Conservation (phyloP, 2,329 filamentous ascomycete genomes). For the Fusarium anthophilum region DNA sequence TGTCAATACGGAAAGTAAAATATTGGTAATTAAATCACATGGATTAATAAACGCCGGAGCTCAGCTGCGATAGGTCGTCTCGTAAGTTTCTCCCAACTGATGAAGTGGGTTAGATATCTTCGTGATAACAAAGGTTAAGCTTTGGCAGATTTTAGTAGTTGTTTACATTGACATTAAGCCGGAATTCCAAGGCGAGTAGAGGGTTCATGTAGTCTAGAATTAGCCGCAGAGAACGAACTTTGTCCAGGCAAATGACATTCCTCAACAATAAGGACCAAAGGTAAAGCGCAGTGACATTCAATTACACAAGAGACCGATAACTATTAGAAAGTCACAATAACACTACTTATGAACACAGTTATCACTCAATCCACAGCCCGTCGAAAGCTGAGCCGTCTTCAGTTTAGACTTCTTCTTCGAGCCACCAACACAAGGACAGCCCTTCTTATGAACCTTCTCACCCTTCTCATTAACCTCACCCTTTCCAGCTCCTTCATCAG, state of each 20-base stretch:
- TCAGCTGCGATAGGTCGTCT: background rate
- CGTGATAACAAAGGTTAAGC: accelerated
- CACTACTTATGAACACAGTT: background rate
- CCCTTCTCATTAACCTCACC: background rate
- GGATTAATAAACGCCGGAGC: too few relatives aligned
- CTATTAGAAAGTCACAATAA: accelerated
- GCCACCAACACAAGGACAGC: background rate
- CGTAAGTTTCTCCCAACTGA: background rate
- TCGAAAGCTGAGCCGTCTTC: background rate
- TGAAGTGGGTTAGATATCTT: accelerated
- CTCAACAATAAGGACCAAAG: accelerated
- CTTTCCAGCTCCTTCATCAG: background rate
- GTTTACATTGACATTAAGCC: accelerated
- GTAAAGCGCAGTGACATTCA: accelerated
- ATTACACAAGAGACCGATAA: background rate
- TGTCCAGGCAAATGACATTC: accelerated
- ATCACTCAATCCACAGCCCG: background rate
- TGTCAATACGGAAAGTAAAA: too few relatives aligned
- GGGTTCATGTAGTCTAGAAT: too few relatives aligned
- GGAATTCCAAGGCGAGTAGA: background rate
- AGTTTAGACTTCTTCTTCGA: background rate
- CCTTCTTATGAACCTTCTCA: background rate
- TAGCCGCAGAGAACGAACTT: background rate
- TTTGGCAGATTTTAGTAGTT: accelerated
- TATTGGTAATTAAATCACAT: background rate